Evolutionary conservation across 129 eudicot genomes (phyloP).

Genomic region (Scalesia atractyloides): DNA sequence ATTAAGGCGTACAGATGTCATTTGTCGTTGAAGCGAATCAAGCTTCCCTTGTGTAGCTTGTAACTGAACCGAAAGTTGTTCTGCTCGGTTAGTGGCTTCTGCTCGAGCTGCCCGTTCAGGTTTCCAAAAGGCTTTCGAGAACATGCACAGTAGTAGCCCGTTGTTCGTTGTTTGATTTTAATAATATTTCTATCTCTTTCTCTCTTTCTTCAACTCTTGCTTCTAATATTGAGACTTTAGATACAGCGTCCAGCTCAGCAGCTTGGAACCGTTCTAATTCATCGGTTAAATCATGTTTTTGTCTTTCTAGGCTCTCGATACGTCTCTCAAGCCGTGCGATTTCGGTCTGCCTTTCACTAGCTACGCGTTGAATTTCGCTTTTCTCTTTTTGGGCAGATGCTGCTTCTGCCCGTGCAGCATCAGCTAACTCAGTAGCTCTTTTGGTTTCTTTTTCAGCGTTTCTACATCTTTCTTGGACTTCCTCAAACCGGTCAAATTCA

Average conservation of each 20-base stretch:
- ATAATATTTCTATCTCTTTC: slow-evolving; percentile 68
- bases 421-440: slow-evolving; percentile 83
- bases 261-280: slow-evolving; percentile 58
- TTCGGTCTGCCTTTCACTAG: slow-evolving; percentile 69
- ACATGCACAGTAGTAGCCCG: slow-evolving; percentile 69
- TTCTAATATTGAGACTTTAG: slow-evolving; percentile 67
- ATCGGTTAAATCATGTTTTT: slow-evolving; percentile 50
- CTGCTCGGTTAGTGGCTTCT: slow-evolving; percentile 89
- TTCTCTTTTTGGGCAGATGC: slow-evolving; percentile 75
- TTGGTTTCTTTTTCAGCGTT: slow-evolving; percentile 88
- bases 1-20: slow-evolving; percentile 64
- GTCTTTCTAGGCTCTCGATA: slow-evolving; percentile 70
- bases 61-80: slow-evolving; percentile 81
- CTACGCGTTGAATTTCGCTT: slow-evolving; percentile 55
- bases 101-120: slow-evolving; percentile 89
- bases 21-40: slow-evolving; percentile 77
- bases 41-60: slow-evolving; percentile 88
- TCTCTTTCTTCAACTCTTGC: slow-evolving; percentile 83
- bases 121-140: slow-evolving; percentile 67
- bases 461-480: slow-evolving; percentile 78
- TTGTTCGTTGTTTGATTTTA: slow-evolving; percentile 80
- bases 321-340: slow-evolving; percentile 78
- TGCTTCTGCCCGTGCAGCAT: slow-evolving; percentile 87
- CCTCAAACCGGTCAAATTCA: slow-evolving; percentile 78
- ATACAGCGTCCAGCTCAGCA: slow-evolving; percentile 71